Base-by-base conservation (phyloP, 768 basidiomycete species). In the Rubroboletus satanas region DNA sequence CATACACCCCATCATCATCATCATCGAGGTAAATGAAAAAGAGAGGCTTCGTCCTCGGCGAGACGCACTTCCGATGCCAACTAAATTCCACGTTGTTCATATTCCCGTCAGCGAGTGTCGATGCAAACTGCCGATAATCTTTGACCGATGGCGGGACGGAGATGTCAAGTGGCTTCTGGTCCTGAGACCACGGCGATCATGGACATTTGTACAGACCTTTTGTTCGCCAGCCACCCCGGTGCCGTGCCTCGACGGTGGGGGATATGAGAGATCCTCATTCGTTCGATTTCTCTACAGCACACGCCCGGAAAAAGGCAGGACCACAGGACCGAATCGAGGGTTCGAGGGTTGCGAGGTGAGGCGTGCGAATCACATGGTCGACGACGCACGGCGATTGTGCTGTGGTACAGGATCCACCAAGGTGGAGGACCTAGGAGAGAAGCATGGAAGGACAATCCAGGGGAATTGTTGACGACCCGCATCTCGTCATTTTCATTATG, bases 401-500 rank as follows among this genome's bases (percentile, higher is more conserved):
- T 56, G 54, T 66, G 57, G 57, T 46, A 62, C 42, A 60, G 66
- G 65, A 66, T 66, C 66, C 65, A 68, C 1, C n/a, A 5, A 37
- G 42, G 10, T 17, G 37, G 17, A 56, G 38, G 63, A 61, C 42
- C 62, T 66, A 63, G 64, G 61, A 68, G 45, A 57, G 61, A 68
- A 66, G 66, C 29, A 38, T 18, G 7, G 54, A 62, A 57, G 54
- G 60, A 45, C 62, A 46, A 66, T 63, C 58, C 54, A 62, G 65
- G 60, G 44, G 42, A 53, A 44, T 50, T 55, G n/a, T 53, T 52
- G 36, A 45, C 53, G 46, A 33, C 12, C 62, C 51, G 48, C 15
- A 50, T 67, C 62, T 62, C 65, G 65, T 67, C 43, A 66, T 55
- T 63, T 49, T 67, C 65, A 65, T 67, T 60, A 57, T 60, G 43